phyloP scores from a whole-genome alignment of 306 rosid species.

The Styphnolobium japonicum region DNA sequence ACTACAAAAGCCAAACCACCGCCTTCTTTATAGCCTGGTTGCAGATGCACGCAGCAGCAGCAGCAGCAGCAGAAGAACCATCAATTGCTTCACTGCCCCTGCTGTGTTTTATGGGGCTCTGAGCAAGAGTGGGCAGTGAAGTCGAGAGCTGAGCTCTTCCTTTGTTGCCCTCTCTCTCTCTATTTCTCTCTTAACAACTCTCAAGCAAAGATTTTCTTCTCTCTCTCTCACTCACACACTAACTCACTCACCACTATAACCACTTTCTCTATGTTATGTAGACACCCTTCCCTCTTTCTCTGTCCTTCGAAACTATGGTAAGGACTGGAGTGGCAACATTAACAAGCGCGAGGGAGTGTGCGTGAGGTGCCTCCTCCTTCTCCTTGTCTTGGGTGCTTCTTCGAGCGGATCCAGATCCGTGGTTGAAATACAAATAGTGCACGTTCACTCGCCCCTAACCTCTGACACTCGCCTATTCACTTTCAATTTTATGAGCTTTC shows the following conservation, averaged over 20 bases:
- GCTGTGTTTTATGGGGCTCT: constrained; percentile 41
- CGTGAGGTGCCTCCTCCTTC: background rate
- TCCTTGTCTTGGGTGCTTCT: constrained; percentile 16
- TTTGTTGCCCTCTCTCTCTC: background rate
- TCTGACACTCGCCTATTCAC: constrained; percentile 41
- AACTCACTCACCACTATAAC: background rate
- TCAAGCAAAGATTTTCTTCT: constrained; percentile 1
- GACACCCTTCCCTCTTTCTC: background rate
- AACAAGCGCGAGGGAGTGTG: constrained; percentile 12
- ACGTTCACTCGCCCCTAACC: constrained; percentile 51
- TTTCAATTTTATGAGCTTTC: background rate
- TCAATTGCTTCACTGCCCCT: constrained; percentile 32
- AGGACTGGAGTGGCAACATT: background rate
- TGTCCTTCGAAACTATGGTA: constrained; percentile 39
- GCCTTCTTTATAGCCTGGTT: constrained; percentile 35
- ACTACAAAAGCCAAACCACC: constrained; percentile 59
- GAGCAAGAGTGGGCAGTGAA: constrained; percentile 32
- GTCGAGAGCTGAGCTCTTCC: constrained; percentile 16
- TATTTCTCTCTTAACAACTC: background rate
- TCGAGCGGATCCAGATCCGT: constrained; percentile 58
- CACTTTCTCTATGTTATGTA: background rate
- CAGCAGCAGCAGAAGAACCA: constrained; percentile 41
- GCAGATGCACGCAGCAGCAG: constrained; percentile 23
- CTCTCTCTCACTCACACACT: constrained; percentile 20
- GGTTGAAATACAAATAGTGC: constrained; percentile 41